phyloP scores from a whole-genome alignment of 108 stramenopile genomes.

The Ochromonas danica region DNA sequence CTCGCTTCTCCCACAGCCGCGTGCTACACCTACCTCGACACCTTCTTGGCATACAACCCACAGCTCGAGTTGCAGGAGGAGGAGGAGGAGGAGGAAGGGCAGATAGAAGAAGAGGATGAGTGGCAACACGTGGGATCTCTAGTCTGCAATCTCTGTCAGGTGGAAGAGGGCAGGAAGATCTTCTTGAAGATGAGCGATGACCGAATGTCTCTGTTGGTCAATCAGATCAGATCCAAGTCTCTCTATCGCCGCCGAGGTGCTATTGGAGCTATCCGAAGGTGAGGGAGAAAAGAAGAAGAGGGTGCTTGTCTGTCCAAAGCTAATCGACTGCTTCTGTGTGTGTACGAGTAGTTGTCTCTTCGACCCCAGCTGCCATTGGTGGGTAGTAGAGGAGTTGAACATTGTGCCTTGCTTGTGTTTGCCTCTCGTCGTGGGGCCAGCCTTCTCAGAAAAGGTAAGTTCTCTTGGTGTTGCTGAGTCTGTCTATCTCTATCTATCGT shows the following conservation, averaged over 20 bases:
- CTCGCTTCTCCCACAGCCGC: too few relatives aligned
- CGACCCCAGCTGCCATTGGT: neutral
- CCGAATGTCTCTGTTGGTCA: neutral
- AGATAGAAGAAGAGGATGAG: neutral
- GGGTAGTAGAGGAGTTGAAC: neutral
- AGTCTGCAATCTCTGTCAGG: neutral
- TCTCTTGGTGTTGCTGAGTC: too few relatives aligned
- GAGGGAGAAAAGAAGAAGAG: too few relatives aligned
- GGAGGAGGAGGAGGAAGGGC: neutral
- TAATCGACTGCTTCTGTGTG: too few relatives aligned
- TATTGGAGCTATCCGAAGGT: constrained; percentile 2
- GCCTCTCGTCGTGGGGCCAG: neutral
- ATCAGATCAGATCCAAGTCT: neutral
- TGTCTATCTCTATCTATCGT: too few relatives aligned
- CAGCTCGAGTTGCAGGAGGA: neutral
- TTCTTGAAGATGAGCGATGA: neutral
- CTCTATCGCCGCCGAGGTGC: constrained; percentile 1
- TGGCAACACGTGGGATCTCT: constrained; percentile 19
- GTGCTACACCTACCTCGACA: too few relatives aligned
- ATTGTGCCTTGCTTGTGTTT: neutral
- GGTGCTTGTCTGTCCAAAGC: too few relatives aligned
- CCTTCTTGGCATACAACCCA: constrained; percentile 2
- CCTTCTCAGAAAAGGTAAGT: constrained; percentile 24
- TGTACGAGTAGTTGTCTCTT: constrained; percentile 20
- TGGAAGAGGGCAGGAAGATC: constrained; percentile 2